A percentile compares a stretch with the other conserved stretches of the same genome.
Conservation (phyloP, 345 rosid genomes). For the Euphorbia peplus region DNA sequence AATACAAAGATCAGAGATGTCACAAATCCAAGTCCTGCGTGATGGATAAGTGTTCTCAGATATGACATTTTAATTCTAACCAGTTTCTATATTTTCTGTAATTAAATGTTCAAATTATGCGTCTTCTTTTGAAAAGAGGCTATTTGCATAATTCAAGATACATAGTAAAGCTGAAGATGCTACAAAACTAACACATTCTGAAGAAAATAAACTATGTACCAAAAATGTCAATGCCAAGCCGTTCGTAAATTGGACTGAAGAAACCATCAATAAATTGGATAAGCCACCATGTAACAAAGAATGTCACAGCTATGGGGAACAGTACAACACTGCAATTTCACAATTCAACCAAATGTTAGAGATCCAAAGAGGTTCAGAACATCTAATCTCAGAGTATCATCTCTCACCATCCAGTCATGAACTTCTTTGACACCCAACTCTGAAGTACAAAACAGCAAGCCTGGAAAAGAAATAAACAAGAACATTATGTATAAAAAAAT, state of each 20-base stretch:
- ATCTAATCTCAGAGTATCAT: conserved; percentile 6
- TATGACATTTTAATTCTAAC: not conserved
- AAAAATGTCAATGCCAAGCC: conserved; percentile 56
- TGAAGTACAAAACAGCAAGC: conserved; percentile 67
- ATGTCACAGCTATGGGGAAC: conserved; percentile 68
- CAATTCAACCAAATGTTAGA: conserved; percentile 22
- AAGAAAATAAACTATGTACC: conserved; percentile 35
- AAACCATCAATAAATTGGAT: conserved; percentile 70
- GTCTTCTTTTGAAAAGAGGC: not conserved
- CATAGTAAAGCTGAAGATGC: not conserved
- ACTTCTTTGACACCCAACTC: conserved; percentile 74
- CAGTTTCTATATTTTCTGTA: not conserved
- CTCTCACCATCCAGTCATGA: conserved; percentile 72
- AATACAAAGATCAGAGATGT: conserved; percentile 62
- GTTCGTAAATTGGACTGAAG: conserved; percentile 67
- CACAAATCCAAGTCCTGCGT: conserved; percentile 67
- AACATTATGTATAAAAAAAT: conserved; percentile 13
- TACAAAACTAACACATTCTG: not conserved
- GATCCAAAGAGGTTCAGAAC: conserved; percentile 13
- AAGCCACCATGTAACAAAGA: conserved; percentile 72
- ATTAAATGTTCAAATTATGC: not conserved
- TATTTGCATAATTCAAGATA: not conserved
- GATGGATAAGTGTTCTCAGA: not conserved
- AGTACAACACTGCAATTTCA: conserved; percentile 60
- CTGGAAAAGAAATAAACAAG: conserved; percentile 32